Base-by-base conservation (phyloP, 208 protist species). In the Leishmania mexicana region DNA sequence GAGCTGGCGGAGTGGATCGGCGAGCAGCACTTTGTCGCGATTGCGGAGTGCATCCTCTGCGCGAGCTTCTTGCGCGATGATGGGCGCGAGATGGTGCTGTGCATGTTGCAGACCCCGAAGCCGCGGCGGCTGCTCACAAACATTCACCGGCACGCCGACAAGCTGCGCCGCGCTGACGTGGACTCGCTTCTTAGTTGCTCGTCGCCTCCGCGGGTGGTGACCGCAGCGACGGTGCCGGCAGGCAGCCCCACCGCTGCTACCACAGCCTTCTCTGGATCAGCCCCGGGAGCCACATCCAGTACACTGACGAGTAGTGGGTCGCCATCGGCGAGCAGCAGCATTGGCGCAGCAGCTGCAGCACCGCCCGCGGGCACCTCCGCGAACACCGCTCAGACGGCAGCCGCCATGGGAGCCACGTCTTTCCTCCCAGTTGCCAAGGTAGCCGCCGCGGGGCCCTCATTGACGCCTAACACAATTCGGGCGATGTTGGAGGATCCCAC, bases 61-160 rank as follows among this genome's bases (percentile, higher is more conserved):
- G 85, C 89, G 42, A 93, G 88, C 80, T 92, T 97, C 64, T 82
- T 96, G 54, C 88, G 87, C 76, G 90, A 97, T 78, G 88, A 94
- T 75, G 93, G 92, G 54, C 83, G 89, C 58, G 93, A 97, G 86
- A 83, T 97, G 57, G 80, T 97, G 81, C 81, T 92, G 72, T 95
- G 89, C 89, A 88, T 95, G 70, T 78, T 97, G 42, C 94, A 96
- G 80, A 81, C 92, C 64, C 89, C 89, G 17, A 87, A 91, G 75
- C 84, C 84, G 21, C 77, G 79, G 17, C 38, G 57, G 53, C 35
- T 86, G 57, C 80, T 87, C 45, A 75, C 79, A 13, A 85, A 78
- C 38, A 81, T 86, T n/a, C 82, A 82, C 80, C 75, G 74, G 51
- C 77, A 81, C 58, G 83, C 80, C 10, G 64, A 91, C 45, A 76